Evolutionary conservation across 2,329 filamentous ascomycete species (phyloP), one percentile per base, ranked within the genome.

Genomic region (Aureobasidium sp.): DNA sequence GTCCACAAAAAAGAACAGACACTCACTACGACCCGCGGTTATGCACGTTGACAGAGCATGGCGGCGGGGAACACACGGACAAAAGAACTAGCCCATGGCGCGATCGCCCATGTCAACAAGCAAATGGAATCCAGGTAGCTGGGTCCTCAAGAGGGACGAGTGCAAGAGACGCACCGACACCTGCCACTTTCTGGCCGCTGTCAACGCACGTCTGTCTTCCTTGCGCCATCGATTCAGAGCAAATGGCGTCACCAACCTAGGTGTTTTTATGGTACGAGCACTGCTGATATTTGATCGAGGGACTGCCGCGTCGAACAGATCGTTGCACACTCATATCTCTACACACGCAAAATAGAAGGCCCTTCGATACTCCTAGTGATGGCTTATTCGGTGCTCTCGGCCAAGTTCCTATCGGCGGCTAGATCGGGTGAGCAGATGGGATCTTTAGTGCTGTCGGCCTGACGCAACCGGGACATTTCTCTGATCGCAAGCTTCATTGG

Each of bases 41-140:
- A 49, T 60, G 57, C 44, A 47, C 56, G 44, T 59, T 59, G 44
- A 36, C 31, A 48, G 56, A 47, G 56, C 57, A 60, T 60, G 57
- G 57, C 57, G 45, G 57, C 57, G 57, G 57, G 57, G 57, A 60
- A 60, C 44, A 60, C 57, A 60, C 57, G 57, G 57, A 60, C 57
- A 36, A 34, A 42, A 36, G 12, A 34, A 49, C 45, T 60, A 60
- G 57, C 45, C 39, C 57, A 15, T 45, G 57, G 57, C 57, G 36
- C 57, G 57, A 60, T 60, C 57, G 57, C 36, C 45, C 44, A 60
- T 22, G 45, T 60, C 45, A n/a, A 39, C 25, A 31, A 25, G 45
- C 45, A 42, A 49, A 25, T 25, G 22, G 22, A 25, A 49, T 22
- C 57, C 57, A 60, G 57, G 57, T 60, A 49, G 44, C 45, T 36